A percentile compares a stretch with the other conserved stretches of the same genome.
Evolutionary conservation across 2,329 filamentous ascomycete genomes (phyloP).

Genomic region (Xylariomycetidae sp.): DNA sequence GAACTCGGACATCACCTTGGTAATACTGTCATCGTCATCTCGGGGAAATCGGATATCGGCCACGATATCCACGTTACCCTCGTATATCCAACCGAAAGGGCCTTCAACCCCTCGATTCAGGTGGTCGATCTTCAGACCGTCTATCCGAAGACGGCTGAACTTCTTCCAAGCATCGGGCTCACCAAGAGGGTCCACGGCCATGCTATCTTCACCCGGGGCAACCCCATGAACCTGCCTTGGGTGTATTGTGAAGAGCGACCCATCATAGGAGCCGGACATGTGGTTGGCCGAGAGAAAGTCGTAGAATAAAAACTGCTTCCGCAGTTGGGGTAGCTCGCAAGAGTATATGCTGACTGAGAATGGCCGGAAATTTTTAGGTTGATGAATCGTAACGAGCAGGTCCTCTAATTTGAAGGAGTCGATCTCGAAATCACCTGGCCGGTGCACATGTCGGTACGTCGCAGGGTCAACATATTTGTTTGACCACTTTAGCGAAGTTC

Average conservation of each 20-base stretch:
- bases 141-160: slow-evolving; percentile 85
- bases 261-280: slow-evolving; percentile 93
- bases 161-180: slow-evolving; percentile 85
- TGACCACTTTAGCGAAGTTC: slow-evolving; percentile 74
- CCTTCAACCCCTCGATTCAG: slow-evolving; percentile 89
- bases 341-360: slow-evolving; percentile 95
- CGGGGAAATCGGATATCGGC: slow-evolving; percentile 92
- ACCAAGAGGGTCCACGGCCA: slow-evolving; percentile 55
- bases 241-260: slow-evolving; percentile 95
- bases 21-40: slow-evolving; percentile 82
- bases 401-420: slow-evolving; percentile 97
- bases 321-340: slow-evolving; percentile 84
- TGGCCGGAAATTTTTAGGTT: slow-evolving; percentile 85
- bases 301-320: slow-evolving; percentile 97
- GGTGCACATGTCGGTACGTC: slow-evolving; percentile 81
- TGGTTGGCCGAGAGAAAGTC: slow-evolving; percentile 93
- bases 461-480: slow-evolving; percentile 71
- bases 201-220: slow-evolving; percentile 56
- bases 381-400: slow-evolving; percentile 83
- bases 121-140: slow-evolving; percentile 91
- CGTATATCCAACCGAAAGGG: slow-evolving; percentile 95
- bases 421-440: slow-evolving; percentile 92
- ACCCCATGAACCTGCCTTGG: slow-evolving; percentile 84
- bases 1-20: slow-evolving; percentile 94
- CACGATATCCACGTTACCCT: slow-evolving; percentile 94